Base-by-base conservation (phyloP, 1,284 basidiomycete genomes). In the Sphaerobolus stellatus region DNA sequence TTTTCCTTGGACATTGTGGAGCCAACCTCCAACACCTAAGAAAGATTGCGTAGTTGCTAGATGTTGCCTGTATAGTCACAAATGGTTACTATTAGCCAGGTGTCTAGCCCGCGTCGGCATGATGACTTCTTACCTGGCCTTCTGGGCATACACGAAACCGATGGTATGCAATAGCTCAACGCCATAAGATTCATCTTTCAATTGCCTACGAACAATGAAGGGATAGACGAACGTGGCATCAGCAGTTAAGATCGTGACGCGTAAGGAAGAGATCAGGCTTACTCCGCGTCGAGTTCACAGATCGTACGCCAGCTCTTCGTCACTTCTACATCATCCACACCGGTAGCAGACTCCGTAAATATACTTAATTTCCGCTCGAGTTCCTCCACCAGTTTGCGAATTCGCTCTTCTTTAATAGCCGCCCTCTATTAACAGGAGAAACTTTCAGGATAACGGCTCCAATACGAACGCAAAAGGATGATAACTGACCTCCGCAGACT, bases 1-100 rank as follows among this genome's bases (percentile, higher is more conserved):
- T 71, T 93, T 95, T 44, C 90, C 92, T 70, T 94, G 92, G 2
- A 95, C 92, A 51, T 94, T 94, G 69, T 97, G 94, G 59, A 95
- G 73, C 94, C 94, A 98, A 2, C 94, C 90, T 31, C 90, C 90
- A 11, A 93, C 85, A 33, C 91, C 91, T 40, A 92, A 79, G 60
- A 92, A 81, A 0, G 87, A 84, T 60, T 89, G 85, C 52, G 82
- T 86, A 16, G 90, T 86, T 0, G 92, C 92, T 8, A 91, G 78
- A 62, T 85, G 84, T 48, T 92, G 90, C 63, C 66, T 70, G 44
- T 24, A 5, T 5, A 11, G 22, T 25, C 28, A 33, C 5, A 49
- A 30, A 34, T 6, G 5, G 30, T 41, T n/a, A 6, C 6, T 45
- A 4, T 20, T 45, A 5, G 18, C 27, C 11, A 18, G 48, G 24